Base-by-base conservation (phyloP, 208 protist genomes). In the Vickermania spadyakhi region DNA sequence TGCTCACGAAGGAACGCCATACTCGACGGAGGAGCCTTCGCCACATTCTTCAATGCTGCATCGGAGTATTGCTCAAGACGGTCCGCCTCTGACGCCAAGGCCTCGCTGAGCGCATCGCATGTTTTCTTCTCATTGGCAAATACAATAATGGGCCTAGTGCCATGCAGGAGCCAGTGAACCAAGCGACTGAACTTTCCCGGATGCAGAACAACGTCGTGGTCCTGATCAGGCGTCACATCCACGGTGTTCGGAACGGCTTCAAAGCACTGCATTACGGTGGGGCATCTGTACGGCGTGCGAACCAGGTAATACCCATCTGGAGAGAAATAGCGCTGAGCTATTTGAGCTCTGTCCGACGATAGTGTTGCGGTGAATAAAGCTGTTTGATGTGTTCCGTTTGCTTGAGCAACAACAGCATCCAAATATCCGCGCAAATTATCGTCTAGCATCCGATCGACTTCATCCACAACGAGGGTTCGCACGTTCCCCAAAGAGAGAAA, bases 321-420 rank as follows among this genome's bases (percentile, higher is more conserved):
- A 28, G 79, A 70, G 52, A 94, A 73, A 60, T 88, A 88, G 42
- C 73, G 71, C 31, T 70, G 65, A 25, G 84, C 87, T 29, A 94
- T 52, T 7, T 53, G 70, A 11, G 75, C 78, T 53, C 81, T 89
- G 3, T 65, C 64, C 0, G 52, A 28, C 25, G 70, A 76, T 79
- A 99, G 95, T 5, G 98, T 99, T 0, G 98, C 98, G 1, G 96
- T 98, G 64, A 99, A 99, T 28, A 99, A 81, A 31, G 91, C 81
- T 0, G 97, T 98, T 52, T 92, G 83, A 28, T 94, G 73, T 18
- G 94, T 62, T n/a, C 55, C 5, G 18, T 79, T 86, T 51, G 82
- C 80, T 11, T 66, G 74, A 68, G 95, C 74, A 11, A 98, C 76
- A 36, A 98, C 96, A 2, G 72, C 73, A 22, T 94, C 68, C 21